These are phyloP conservation scores for Colletotrichum sp. DNA, from an alignment of 2,329 filamentous ascomycete species.

Conservation along the genomic window DNA sequence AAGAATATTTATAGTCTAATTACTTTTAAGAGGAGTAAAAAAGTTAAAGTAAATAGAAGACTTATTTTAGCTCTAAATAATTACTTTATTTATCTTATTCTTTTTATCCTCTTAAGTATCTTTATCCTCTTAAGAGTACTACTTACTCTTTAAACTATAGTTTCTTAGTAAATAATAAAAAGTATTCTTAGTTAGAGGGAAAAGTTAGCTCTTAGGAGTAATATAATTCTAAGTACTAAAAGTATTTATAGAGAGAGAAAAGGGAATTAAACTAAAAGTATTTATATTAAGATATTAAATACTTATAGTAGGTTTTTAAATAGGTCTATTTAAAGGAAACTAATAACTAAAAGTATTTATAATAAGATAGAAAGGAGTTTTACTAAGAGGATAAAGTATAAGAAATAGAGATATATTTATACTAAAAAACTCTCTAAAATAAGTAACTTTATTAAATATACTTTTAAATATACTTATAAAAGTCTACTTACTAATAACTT, in stretches of 20 bases:
- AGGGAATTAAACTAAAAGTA: too few relatives aligned
- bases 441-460: background rate
- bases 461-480: background rate
- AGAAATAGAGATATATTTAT: background rate
- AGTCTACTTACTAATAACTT: too few relatives aligned
- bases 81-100: too few relatives aligned
- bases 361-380: background rate
- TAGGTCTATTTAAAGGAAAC: too few relatives aligned
- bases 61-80: too few relatives aligned
- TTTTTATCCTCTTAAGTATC: background rate
- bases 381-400: background rate
- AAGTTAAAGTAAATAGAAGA: too few relatives aligned
- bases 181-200: fast-evolving
- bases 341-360: too few relatives aligned
- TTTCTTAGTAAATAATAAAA: background rate
- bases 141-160: background rate
- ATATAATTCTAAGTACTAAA: background rate
- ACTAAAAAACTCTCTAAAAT: too few relatives aligned
- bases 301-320: fast-evolving
- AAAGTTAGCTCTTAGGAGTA: fast-evolving
- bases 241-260: background rate
- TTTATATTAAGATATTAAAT: background rate
- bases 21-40: fast-evolving
- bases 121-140: fast-evolving
- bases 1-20: too few relatives aligned